These are phyloP conservation scores for Lasiosphaeria miniovina DNA, from an alignment of 495 filamentous ascomycete genomes.

Conservation along the genomic window DNA sequence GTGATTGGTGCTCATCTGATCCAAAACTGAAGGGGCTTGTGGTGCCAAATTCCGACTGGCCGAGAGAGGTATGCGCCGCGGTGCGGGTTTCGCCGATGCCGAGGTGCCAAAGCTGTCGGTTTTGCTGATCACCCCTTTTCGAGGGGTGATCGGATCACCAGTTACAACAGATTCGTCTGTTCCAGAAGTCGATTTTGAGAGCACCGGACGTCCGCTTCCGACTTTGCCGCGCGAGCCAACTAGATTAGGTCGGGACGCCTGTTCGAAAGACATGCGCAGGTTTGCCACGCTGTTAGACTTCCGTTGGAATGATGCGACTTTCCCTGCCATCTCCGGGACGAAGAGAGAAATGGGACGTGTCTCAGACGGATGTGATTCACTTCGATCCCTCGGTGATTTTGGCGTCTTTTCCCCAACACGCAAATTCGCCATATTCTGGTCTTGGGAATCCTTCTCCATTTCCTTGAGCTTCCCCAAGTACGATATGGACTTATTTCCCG, in stretches of 20 bases:
- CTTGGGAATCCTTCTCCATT: not conserved
- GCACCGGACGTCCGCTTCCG: too few relatives aligned
- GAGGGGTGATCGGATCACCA: too few relatives aligned
- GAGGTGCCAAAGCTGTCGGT: too few relatives aligned
- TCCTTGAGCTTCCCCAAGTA: not conserved
- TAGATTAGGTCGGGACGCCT: not conserved
- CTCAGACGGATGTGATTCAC: constrained; percentile 4
- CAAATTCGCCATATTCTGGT: not conserved
- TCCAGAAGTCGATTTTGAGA: not conserved
- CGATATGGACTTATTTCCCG: not conserved
- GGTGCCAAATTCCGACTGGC: not conserved
- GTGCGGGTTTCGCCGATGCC: not conserved
- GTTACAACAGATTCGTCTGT: not conserved
- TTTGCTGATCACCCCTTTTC: too few relatives aligned
- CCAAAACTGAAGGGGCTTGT: not conserved
- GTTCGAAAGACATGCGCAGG: constrained; percentile 35
- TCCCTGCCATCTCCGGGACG: not conserved
- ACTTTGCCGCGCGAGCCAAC: not conserved
- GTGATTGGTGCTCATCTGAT: not conserved
- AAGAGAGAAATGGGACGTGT: not conserved
- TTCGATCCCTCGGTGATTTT: constrained; percentile 3
- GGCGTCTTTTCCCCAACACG: not conserved
- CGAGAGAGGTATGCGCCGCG: not conserved
- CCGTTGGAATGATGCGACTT: constrained; percentile 14
- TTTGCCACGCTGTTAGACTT: constrained; percentile 36